Percentiles rank a stretch among this genome's conserved stretches.
phyloP scores from a whole-genome alignment of 768 basidiomycete genomes.

The Tulasnella sp. region DNA sequence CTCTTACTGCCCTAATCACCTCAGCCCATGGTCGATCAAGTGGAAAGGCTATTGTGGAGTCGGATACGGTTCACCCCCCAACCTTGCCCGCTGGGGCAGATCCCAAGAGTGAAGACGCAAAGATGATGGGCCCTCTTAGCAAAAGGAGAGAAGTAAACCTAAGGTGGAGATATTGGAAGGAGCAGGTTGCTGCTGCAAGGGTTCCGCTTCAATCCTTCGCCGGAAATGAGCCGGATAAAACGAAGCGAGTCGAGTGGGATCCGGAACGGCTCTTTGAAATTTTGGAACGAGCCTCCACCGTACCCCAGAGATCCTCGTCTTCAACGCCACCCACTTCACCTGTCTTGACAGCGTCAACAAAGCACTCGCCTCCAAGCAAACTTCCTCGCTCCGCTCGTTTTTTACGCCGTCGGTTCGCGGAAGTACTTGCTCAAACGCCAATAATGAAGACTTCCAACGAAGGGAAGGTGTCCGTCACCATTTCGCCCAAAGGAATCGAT shows the following conservation, averaged over 20 bases:
- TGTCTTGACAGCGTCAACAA: neutral
- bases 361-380: neutral
- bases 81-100: slow-evolving; percentile 56
- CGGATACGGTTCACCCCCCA: slow-evolving; percentile 50
- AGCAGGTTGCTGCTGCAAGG: slow-evolving; percentile 40
- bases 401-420: neutral
- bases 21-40: slow-evolving; percentile 46
- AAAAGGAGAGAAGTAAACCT: slow-evolving; percentile 71
- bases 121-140: slow-evolving; percentile 61
- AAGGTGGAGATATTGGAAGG: slow-evolving; percentile 60
- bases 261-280: neutral
- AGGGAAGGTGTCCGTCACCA: neutral
- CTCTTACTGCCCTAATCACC: slow-evolving; percentile 60
- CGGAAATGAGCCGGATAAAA: slow-evolving; percentile 45
- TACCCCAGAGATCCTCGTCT: neutral
- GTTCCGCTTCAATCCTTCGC: slow-evolving; percentile 60
- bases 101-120: slow-evolving; percentile 55
- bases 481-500: neutral
- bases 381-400: neutral
- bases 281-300: neutral
- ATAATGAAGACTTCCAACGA: neutral
- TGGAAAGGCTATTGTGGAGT: slow-evolving; percentile 46
- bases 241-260: neutral
- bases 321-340: neutral
- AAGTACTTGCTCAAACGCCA: neutral